A percentile compares a stretch with the other conserved stretches of the same genome.
Conservation (phyloP, 441 rosid genomes). For the Cnidoscolus chayamansa region DNA sequence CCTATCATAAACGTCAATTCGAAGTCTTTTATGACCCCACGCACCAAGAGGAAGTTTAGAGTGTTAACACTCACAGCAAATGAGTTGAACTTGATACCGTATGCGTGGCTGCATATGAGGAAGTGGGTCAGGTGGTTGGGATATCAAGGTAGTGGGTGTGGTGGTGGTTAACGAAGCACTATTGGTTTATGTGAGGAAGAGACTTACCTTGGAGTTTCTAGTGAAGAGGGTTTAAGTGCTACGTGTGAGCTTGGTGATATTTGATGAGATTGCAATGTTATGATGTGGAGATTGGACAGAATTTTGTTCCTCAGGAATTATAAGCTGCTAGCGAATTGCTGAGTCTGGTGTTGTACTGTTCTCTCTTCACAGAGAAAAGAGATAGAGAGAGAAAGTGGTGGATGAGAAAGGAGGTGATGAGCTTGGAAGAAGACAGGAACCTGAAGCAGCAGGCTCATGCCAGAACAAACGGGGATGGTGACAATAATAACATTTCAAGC, state of each 20-base stretch:
- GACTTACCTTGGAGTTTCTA: neutral
- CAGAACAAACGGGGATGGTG: constrained; percentile 18
- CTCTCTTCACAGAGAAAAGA: neutral
- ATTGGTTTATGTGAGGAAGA: neutral
- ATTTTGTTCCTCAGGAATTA: constrained; percentile 18
- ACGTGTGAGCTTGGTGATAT: constrained; percentile 29
- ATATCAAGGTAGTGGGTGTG: neutral
- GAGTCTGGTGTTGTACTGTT: neutral
- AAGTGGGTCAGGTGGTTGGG: neutral
- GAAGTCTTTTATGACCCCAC: constrained; percentile 30
- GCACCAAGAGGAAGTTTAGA: neutral
- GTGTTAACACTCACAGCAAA: neutral
- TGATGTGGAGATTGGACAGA: constrained; percentile 21
- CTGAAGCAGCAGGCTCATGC: neutral
- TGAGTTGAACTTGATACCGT: neutral
- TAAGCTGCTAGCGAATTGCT: neutral
- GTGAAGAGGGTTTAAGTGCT: constrained; percentile 11
- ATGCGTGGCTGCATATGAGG: neutral
- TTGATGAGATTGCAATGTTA: constrained; percentile 1
- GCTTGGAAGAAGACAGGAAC: constrained; percentile 17
- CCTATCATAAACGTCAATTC: constrained; percentile 12
- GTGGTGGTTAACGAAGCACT: neutral
- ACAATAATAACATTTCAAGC: constrained; percentile 1
- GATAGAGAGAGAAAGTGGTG: constrained; percentile 5
- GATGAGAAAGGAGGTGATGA: constrained; percentile 19